Evolutionary conservation across 23 red algal genomes (phyloP), one percentile per base, ranked within the genome.

Genomic region (Agarophyton chilense): DNA sequence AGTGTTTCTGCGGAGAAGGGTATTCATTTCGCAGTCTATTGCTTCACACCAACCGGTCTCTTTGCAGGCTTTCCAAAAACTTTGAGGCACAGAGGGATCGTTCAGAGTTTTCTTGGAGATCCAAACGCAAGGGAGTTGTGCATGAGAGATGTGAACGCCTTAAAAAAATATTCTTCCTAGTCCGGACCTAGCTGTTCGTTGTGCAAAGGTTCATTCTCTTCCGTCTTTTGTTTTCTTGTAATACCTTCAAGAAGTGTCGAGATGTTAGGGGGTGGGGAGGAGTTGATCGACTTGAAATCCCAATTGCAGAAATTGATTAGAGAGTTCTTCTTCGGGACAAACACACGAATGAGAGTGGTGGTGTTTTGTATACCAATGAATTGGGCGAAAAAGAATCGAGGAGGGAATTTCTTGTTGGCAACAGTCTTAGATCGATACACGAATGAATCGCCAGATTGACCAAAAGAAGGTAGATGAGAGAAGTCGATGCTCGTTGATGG

Each of bases 21-120:
- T 55, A 32, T 17, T 40, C 60, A 72, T 72, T 56, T 87, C 49
- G 19, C 83, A 18, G 34, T 87, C 83, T 19, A 87, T 87, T 21
- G 64, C 83, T 34, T 87, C 31, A 51, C 40, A 29, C 83, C 83
- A 73, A 28, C 35, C 36, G n/a, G 64, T 42, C 31, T 55, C 16
- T 4, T 41, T 35, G 21, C 46, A 39, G 6, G 83, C 83, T 55
- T 72, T 41, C n/a, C 10, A 21, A 26, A 87, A 87, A 2, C 24
- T 35, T 21, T 10, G 18, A 5, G 64, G 64, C 5, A 87, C n/a
- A 2, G 0, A 6, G 12, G 63, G 43, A 8, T 74, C 25, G 21
- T 41, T 21, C 21, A 47, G 3, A 29, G 72, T 40, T 2, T 77
- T 41, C 24, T 77, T 52, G 47, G 38, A 40, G 2, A 52, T 11